Conservation (phyloP, 2,329 filamentous ascomycete genomes). For the Pseudogymnoascus destructans region DNA sequence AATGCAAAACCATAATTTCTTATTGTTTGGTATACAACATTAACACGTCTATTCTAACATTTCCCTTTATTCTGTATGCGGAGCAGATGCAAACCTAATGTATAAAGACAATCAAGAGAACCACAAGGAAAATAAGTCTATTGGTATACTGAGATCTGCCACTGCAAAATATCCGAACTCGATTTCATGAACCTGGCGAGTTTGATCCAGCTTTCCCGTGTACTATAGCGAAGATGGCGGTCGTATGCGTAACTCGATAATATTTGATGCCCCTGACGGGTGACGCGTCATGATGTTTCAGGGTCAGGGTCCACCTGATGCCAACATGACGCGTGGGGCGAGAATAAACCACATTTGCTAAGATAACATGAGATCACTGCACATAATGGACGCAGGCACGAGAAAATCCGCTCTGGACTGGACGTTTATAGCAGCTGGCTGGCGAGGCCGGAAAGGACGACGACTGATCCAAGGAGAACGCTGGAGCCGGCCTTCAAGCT, state of each 20-base stretch:
- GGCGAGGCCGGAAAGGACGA: slow-evolving; percentile 7
- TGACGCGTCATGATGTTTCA: not conserved
- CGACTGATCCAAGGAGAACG: slow-evolving; percentile 5
- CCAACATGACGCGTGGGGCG: not conserved
- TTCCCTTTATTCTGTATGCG: not conserved
- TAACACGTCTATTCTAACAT: slow-evolving; percentile 4
- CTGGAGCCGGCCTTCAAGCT: slow-evolving; percentile 5
- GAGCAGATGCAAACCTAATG: not conserved
- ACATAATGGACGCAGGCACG: not conserved
- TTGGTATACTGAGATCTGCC: not conserved
- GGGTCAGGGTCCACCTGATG: not conserved
- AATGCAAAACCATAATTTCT: slow-evolving; percentile 3
- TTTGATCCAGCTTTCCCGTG: not conserved
- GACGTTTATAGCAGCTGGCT: slow-evolving; percentile 6
- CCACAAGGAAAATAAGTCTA: slow-evolving; percentile 5
- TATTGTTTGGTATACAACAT: slow-evolving; percentile 3
- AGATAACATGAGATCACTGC: not conserved
- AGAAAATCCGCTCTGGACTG: not conserved
- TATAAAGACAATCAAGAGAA: not conserved
- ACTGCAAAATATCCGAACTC: not conserved
- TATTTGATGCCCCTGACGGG: not conserved
- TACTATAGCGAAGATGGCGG: not conserved
- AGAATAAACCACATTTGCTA: not conserved
- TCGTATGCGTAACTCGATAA: not conserved
- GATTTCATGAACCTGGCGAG: not conserved